Evolutionary conservation across 306 rosid species (phyloP), one percentile per base, ranked within the genome.

Genomic region (Sphenostylis stenocarpa): DNA sequence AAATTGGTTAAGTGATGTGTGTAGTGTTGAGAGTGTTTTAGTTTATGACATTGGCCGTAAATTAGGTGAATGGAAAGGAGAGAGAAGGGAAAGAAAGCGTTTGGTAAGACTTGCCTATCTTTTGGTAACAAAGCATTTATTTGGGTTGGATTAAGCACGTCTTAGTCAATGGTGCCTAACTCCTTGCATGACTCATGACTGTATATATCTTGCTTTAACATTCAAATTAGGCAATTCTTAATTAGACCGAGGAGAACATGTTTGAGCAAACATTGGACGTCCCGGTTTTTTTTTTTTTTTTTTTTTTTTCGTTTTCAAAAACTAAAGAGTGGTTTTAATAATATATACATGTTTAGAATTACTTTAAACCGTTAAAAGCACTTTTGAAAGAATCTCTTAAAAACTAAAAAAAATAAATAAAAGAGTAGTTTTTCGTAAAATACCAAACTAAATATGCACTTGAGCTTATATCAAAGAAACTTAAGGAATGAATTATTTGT

Each of bases 61-160:
- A 73, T 47, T 75, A 61, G 79, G 62, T 75, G 48, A 33, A 56
- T 19, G 14, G 11, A 3, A 36, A 57, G 19, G 14, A n/a, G 62
- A 43, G 43, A 60, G 29, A 56, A 45, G 1, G 52, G 24, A 67
- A 43, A 33, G 41, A 58, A 33, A 58, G 13, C 23, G 43, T 78
- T 79, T 79, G 77, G 82, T 49, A 17, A 64, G 71, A 67, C 52
- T 74, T 73, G 64, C 38, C 65, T n/a, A 17, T 23, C 80, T 55
- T 80, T 74, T 52, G 84, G 84, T 67, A 75, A 34, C 65, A 44
- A 44, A 21, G 76, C 84, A 81, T 81, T 80, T 67, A 66, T 26
- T 66, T 55, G 8, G 12, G 0, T n/a, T n/a, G n/a, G 9, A 38
- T 66, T 43, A 45, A 66, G 23, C 52, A 44, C 2, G 9, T 0